Evolutionary conservation across 2,329 filamentous ascomycete species (phyloP).

Genomic region (Fusarium sarcochroum): DNA sequence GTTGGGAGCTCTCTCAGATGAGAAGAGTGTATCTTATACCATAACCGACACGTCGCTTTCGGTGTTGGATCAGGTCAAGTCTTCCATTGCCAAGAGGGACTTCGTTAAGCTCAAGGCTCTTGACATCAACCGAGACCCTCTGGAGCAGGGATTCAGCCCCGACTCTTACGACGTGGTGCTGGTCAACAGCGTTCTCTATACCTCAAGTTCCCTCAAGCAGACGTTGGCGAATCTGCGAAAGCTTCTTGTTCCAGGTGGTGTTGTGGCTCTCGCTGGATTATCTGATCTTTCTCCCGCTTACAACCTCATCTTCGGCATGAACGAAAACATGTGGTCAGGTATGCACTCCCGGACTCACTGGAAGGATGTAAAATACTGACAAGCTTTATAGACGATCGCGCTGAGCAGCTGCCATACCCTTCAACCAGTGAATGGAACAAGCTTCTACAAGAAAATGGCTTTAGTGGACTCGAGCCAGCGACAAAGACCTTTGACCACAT

Average conservation of each 20-base stretch:
- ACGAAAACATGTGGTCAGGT: constrained; percentile 33
- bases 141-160: constrained; percentile 2
- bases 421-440: constrained; percentile 8
- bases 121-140: constrained; percentile 10
- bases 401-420: constrained; percentile 5
- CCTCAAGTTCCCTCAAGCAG: not conserved
- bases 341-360: accelerated
- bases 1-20: accelerated
- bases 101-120: constrained; percentile 8
- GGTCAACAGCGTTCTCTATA: constrained; percentile 18
- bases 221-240: not conserved
- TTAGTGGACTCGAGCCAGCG: constrained; percentile 27
- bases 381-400: not conserved
- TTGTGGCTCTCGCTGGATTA: constrained; percentile 2
- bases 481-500: constrained; percentile 27
- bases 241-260: constrained; percentile 15
- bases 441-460: not conserved
- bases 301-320: constrained; percentile 21
- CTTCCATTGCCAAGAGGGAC: accelerated
- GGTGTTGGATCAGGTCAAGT: not conserved
- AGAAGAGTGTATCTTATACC: not conserved
- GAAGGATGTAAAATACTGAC: no score
- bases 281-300: constrained; percentile 31
- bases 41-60: constrained; percentile 9
- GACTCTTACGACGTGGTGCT: constrained; percentile 4